These are phyloP conservation scores for Cephaloascus fragrans DNA, from an alignment of 805 yeast species.

Conservation along the genomic window DNA sequence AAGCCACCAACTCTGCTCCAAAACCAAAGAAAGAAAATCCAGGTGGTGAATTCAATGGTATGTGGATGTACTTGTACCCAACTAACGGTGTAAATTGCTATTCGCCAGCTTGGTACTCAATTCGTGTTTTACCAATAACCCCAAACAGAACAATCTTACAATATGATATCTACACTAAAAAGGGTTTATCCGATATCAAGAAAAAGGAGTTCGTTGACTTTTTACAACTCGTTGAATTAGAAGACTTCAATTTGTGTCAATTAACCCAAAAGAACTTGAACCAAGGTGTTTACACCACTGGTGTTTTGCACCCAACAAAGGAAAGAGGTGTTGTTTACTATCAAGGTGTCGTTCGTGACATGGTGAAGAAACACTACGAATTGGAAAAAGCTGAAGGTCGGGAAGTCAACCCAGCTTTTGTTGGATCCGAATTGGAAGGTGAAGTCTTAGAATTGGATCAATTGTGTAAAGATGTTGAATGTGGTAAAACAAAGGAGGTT, in stretches of 20 bases:
- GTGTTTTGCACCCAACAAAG: slow-evolving; percentile 48
- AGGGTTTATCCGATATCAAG: slow-evolving; percentile 40
- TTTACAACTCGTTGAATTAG: slow-evolving; percentile 52
- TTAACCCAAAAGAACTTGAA: slow-evolving; percentile 52
- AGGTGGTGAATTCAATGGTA: slow-evolving; percentile 53
- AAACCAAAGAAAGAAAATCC: slow-evolving; percentile 30
- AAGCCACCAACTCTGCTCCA: slow-evolving; percentile 4
- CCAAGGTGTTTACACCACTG: slow-evolving; percentile 50
- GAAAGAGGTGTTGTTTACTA: slow-evolving; percentile 51
- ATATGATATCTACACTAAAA: slow-evolving; percentile 52
- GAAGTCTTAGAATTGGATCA: slow-evolving; percentile 37
- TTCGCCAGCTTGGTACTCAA: slow-evolving; percentile 59
- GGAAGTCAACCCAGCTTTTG: slow-evolving; percentile 41
- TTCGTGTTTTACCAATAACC: slow-evolving; percentile 45
- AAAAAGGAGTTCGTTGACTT: slow-evolving; percentile 57
- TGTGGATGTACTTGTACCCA: slow-evolving; percentile 56
- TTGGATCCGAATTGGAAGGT: slow-evolving; percentile 11
- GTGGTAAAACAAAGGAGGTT: slow-evolving; percentile 30
- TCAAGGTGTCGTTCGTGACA: slow-evolving; percentile 43
- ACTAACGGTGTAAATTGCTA: slow-evolving; percentile 54
- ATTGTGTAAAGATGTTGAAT: slow-evolving; percentile 40
- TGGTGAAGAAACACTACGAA: slow-evolving; percentile 46
- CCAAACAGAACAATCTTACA: slow-evolving; percentile 48
- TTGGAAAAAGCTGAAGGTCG: slow-evolving; percentile 34
- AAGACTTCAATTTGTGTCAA: slow-evolving; percentile 51